Evolutionary conservation across 805 yeast species (phyloP).

Genomic region (Saturnispora kantuleensis): DNA sequence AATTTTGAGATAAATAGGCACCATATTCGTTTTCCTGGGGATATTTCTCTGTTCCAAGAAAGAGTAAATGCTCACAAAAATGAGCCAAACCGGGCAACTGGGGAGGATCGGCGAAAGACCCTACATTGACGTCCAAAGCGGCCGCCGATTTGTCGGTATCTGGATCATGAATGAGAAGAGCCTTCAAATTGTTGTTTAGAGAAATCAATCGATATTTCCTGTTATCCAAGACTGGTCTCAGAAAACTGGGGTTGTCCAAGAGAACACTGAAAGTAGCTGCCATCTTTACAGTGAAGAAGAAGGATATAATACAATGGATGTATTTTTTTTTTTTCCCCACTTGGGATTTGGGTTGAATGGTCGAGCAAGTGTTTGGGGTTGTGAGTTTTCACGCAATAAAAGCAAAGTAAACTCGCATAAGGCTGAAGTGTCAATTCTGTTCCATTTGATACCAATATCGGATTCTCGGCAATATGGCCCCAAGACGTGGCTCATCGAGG

Average conservation of each 20-base stretch:
- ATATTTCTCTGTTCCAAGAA: conserved; percentile 71
- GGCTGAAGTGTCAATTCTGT: background rate
- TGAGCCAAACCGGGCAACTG: conserved; percentile 68
- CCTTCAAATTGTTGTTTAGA: conserved; percentile 48
- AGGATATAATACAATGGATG: background rate
- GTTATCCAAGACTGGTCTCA: conserved; percentile 56
- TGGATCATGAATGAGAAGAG: conserved; percentile 57
- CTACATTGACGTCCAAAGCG: conserved; percentile 68
- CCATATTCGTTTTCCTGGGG: conserved; percentile 69
- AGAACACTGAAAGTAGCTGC: conserved; percentile 1
- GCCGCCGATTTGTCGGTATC: conserved; percentile 70
- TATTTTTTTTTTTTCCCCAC: background rate
- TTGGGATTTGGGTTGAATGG: background rate
- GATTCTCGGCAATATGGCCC: background rate
- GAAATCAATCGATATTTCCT: conserved; percentile 61
- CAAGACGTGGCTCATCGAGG: too few species aligned
- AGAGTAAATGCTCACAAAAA: conserved; percentile 62
- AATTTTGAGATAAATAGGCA: conserved; percentile 67
- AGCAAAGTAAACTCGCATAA: background rate
- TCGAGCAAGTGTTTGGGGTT: background rate
- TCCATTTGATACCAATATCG: background rate
- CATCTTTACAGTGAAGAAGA: background rate
- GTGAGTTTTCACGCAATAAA: background rate
- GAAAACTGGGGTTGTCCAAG: conserved; percentile 13
- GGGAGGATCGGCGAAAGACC: conserved; percentile 61